Evolutionary conservation across 345 rosid genomes (phyloP).

Genomic region (Sisymbrium altissimum): DNA sequence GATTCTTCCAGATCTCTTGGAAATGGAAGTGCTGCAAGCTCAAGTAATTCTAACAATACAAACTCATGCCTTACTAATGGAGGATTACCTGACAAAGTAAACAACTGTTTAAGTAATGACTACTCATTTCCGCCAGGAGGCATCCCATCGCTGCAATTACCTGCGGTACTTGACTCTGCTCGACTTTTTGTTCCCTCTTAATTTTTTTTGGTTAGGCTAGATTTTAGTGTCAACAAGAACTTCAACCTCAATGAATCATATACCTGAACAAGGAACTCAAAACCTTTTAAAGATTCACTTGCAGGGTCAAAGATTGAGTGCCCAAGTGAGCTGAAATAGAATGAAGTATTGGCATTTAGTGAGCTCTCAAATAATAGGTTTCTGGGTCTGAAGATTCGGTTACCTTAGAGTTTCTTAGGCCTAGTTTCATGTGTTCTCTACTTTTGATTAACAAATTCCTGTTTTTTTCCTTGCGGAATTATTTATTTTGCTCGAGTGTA

Average conservation of each 20-base stretch:
- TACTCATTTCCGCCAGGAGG: conserved; percentile 65
- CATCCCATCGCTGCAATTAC: conserved; percentile 68
- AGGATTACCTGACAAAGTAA: conserved; percentile 46
- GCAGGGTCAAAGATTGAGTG: not conserved
- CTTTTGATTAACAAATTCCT: not conserved
- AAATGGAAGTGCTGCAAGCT: conserved; percentile 69
- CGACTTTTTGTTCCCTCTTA: not conserved
- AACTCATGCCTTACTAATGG: conserved; percentile 58
- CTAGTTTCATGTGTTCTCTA: not conserved
- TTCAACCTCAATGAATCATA: not conserved
- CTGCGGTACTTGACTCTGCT: conserved; percentile 67
- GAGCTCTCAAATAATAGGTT: not conserved
- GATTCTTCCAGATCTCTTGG: conserved; percentile 62
- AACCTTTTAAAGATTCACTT: not conserved
- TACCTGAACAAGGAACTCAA: not conserved
- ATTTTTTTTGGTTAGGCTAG: not conserved
- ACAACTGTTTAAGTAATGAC: conserved; percentile 42
- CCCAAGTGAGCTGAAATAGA: conserved; percentile 19
- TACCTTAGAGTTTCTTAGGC: not conserved
- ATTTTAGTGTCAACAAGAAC: conserved; percentile 15
- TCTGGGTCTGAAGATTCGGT: not conserved
- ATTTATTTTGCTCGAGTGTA: not conserved
- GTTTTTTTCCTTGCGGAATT: not conserved
- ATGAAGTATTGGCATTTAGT: conserved; percentile 6
- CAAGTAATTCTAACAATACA: conserved; percentile 53